Conservation (phyloP, 257 asterid species). For the Penstemon barbatus region DNA sequence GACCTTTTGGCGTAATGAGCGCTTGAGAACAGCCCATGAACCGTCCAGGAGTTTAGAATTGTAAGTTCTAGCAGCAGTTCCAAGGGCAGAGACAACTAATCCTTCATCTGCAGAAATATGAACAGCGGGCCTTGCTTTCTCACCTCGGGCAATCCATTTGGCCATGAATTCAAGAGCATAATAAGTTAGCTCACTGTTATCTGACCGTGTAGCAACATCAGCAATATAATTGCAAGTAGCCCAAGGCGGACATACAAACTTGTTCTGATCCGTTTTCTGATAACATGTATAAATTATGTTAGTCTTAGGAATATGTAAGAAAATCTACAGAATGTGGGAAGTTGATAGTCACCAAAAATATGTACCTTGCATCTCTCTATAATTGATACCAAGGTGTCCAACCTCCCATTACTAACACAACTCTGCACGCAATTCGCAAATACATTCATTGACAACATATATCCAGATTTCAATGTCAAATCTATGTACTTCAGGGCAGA, state of each 20-base stretch:
- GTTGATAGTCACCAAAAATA: slow-evolving; percentile 21
- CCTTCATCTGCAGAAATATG: slow-evolving; percentile 65
- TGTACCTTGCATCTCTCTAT: slow-evolving; percentile 91
- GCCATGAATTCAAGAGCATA: slow-evolving; percentile 80
- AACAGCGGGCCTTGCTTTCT: slow-evolving; percentile 55
- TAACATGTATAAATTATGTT: slow-evolving; percentile 31
- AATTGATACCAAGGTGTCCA: slow-evolving; percentile 67
- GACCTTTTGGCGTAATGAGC: slow-evolving; percentile 57
- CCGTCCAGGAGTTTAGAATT: slow-evolving; percentile 69
- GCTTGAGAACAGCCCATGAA: slow-evolving; percentile 83
- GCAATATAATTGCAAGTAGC: slow-evolving; percentile 60
- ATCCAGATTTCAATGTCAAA: slow-evolving; percentile 63
- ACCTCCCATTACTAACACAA: slow-evolving; percentile 49
- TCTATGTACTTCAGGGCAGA: slow-evolving; percentile 68
- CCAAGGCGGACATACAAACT: slow-evolving; percentile 74
- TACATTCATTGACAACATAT: slow-evolving; percentile 54
- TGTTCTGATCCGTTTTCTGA: slow-evolving; percentile 93
- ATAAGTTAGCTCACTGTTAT: slow-evolving; percentile 65
- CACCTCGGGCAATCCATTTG: slow-evolving; percentile 73
- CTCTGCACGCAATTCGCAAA: slow-evolving; percentile 53
- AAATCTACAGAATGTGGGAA: slow-evolving; percentile 20
- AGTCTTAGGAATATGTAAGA: slow-evolving; percentile 18
- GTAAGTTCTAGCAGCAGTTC: slow-evolving; percentile 84
- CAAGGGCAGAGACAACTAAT: slow-evolving; percentile 68
- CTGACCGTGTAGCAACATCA: slow-evolving; percentile 64